These are phyloP conservation scores for Stropharia rugosoannulata DNA, from an alignment of 768 basidiomycete genomes.

Conservation along the genomic window DNA sequence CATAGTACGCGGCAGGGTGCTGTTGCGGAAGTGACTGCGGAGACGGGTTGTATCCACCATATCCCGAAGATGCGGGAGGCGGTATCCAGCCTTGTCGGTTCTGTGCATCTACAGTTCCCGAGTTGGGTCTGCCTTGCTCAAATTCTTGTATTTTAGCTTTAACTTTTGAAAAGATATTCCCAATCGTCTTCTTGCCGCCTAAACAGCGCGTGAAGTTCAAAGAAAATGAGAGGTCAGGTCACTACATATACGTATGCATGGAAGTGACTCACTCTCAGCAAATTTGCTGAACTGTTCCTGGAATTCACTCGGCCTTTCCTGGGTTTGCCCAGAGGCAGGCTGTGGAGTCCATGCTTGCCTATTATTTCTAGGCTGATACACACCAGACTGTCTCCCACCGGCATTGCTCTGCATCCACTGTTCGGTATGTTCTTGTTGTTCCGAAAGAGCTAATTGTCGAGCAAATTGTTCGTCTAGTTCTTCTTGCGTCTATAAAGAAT, in stretches of 20 bases:
- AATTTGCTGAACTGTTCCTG: slow-evolving; percentile 75
- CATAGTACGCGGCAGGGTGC: slow-evolving; percentile 18
- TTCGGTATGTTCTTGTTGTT: slow-evolving; percentile 40
- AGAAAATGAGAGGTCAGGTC: neutral
- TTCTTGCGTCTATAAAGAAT: slow-evolving; percentile 47
- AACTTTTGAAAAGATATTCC: slow-evolving; percentile 68
- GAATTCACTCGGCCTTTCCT: slow-evolving; percentile 43
- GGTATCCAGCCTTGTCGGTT: slow-evolving; percentile 9
- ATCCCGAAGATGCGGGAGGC: neutral
- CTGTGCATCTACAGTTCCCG: neutral
- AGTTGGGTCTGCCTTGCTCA: slow-evolving; percentile 50
- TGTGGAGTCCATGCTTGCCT: slow-evolving; percentile 26
- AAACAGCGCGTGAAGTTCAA: neutral
- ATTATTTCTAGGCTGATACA: slow-evolving; percentile 9
- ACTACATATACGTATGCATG: neutral
- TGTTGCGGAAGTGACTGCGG: slow-evolving; percentile 10
- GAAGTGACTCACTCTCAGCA: slow-evolving; percentile 64
- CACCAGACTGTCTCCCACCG: slow-evolving; percentile 8
- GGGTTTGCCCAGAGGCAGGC: slow-evolving; percentile 47
- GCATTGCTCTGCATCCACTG: slow-evolving; percentile 30
- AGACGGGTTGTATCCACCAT: neutral
- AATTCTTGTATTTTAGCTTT: slow-evolving; percentile 84
- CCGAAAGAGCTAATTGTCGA: slow-evolving; percentile 67
- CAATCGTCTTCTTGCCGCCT: slow-evolving; percentile 83
- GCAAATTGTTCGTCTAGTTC: slow-evolving; percentile 83